These are phyloP conservation scores for Debaryomyces fabryi DNA, from an alignment of 1,139 yeast species.

Conservation along the genomic window DNA sequence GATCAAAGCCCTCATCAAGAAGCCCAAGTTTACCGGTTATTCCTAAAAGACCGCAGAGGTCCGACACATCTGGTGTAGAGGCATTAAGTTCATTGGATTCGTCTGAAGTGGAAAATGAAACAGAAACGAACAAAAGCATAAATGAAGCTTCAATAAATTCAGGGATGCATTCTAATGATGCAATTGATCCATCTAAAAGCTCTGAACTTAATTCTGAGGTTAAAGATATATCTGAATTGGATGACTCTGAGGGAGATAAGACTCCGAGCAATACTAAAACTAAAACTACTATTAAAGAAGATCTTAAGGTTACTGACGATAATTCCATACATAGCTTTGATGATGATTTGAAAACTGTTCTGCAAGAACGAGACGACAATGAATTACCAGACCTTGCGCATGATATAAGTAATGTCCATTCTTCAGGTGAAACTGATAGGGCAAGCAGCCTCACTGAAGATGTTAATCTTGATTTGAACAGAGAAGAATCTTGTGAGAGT, in stretches of 20 bases:
- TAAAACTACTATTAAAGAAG: slow-evolving; percentile 35
- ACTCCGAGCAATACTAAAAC: slow-evolving; percentile 41
- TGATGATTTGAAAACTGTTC: slow-evolving; percentile 40
- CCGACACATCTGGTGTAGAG: neutral
- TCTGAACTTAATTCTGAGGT: neutral
- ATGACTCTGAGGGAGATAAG: slow-evolving; percentile 35
- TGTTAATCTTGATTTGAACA: neutral
- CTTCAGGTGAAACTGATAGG: neutral
- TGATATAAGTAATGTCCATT: neutral
- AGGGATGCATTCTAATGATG: neutral
- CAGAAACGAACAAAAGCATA: neutral
- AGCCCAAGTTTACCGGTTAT: slow-evolving; percentile 15
- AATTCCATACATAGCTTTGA: slow-evolving; percentile 28
- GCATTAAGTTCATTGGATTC: slow-evolving; percentile 1
- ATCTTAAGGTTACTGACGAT: slow-evolving; percentile 22
- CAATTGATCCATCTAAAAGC: neutral
- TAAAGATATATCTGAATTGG: slow-evolving; percentile 3
- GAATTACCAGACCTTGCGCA: slow-evolving; percentile 1
- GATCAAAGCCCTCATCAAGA: slow-evolving; percentile 5
- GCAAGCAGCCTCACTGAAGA: neutral
- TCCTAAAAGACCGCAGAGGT: slow-evolving; percentile 23
- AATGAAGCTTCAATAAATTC: neutral
- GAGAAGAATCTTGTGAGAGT: neutral
- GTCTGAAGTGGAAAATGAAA: slow-evolving; percentile 6
- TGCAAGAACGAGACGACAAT: slow-evolving; percentile 28